These are phyloP conservation scores for Elsinoe perseae DNA, from an alignment of 2,329 filamentous ascomycete species.

Conservation along the genomic window DNA sequence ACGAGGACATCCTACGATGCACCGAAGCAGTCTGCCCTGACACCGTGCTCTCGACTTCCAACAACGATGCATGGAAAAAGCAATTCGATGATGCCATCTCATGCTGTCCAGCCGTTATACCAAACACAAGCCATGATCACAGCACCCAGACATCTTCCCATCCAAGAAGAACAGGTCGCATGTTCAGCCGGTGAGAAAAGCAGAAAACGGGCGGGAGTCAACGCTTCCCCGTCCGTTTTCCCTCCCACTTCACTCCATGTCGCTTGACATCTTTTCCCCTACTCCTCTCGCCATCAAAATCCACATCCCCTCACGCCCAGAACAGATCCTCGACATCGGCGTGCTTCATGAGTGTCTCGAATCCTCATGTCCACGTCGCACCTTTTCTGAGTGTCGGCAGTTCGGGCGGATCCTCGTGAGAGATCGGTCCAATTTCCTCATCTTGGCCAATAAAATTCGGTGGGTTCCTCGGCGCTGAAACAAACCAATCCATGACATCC, in stretches of 20 bases:
- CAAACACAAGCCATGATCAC: background rate
- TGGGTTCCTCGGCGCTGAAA: conserved; percentile 8
- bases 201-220: background rate
- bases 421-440: background rate
- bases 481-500: conserved; percentile 15
- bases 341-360: conserved; percentile 12
- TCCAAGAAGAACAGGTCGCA: background rate
- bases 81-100: background rate
- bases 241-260: background rate
- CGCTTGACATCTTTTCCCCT: background rate
- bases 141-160: background rate
- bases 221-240: background rate
- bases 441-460: background rate
- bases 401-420: background rate
- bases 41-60: background rate
- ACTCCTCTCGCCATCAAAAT: background rate
- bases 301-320: background rate
- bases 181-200: background rate
- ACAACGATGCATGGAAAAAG: background rate
- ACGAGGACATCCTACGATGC: background rate
- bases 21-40: background rate
- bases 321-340: background rate
- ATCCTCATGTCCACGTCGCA: background rate
- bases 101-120: background rate
- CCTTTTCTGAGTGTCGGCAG: background rate